Base-by-base conservation (phyloP, 768 basidiomycete genomes). In the Auriscalpium orientale region DNA sequence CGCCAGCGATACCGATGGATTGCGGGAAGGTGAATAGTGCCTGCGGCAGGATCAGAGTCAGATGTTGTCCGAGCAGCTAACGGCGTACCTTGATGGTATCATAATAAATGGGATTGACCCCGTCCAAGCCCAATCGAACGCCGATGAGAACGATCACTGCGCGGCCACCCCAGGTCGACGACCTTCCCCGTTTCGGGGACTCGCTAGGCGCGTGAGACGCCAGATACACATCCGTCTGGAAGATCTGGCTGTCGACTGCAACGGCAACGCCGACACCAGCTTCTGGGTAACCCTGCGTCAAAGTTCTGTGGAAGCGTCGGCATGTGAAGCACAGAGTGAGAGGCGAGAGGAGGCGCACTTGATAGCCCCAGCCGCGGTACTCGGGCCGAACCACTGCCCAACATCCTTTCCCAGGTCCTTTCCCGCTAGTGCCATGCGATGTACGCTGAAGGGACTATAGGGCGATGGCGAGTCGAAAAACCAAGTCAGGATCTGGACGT, bases 311-410 rank as follows among this genome's bases (percentile, higher is more conserved):
- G 34, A 16, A n/a, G 16, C 18, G 18, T 49, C 43, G 50, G 15
- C n/a, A 18, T 40, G 40, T 22, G 49, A 58, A 22, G 43, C 2
- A 48, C 28, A 20, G 38, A 12, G n/a, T 37, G 20, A 36, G 22
- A 56, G 18, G 40, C 55, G 11, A 35, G 18, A 40, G 10, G 22
- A 20, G 11, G 50, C 66, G 49, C 66, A 91, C 89, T 89, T 92
- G 73, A 98, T 89, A 11, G 93, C 95, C 38, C 95, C 94, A 8
- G 95, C 94, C n/a, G 95, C 97, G 0, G 91, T 93, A 66, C 91
- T 95, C 0, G 95, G 95, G 0, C 95, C 95, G 65, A 98, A 98
- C 95, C 95, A 98, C 69, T 93, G 89, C 1, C 95, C 95, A 0
- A 98, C 89, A 61, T 93, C 91, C 58, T 91, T 98, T 12, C 95